A percentile compares a stretch with the other conserved stretches of the same genome.
Evolutionary conservation across 2,329 filamentous ascomycete genomes (phyloP).

Genomic region (Ophiostoma montium): DNA sequence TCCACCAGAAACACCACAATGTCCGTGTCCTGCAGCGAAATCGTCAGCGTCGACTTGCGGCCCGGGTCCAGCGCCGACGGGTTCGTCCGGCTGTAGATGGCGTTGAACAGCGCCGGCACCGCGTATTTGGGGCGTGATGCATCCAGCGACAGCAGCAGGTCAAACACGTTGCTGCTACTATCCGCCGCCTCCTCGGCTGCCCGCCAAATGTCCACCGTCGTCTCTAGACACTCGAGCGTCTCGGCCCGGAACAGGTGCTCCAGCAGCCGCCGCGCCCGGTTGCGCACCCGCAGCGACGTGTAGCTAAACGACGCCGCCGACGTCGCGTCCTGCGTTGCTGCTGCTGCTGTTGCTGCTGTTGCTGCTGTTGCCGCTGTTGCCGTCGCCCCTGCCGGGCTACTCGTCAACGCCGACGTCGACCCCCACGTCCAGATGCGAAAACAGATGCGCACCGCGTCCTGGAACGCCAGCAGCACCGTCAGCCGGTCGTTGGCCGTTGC

Average conservation of each 20-base stretch:
- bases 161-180: conserved; percentile 54
- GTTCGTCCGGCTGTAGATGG: conserved; percentile 89
- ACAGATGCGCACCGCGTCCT: conserved; percentile 85
- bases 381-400: background rate
- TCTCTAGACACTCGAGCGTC: conserved; percentile 85
- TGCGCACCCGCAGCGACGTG: conserved; percentile 81
- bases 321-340: conserved; percentile 32
- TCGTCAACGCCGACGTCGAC: background rate
- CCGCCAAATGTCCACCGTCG: conserved; percentile 74
- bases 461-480: conserved; percentile 89
- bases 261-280: conserved; percentile 71
- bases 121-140: conserved; percentile 83
- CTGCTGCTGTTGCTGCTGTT: too few relatives aligned
- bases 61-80: conserved; percentile 62
- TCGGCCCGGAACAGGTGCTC: conserved; percentile 91
- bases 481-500: conserved; percentile 85
- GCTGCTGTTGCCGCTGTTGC: too few relatives aligned
- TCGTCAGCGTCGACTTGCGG: conserved; percentile 77
- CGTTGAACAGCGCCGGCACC: conserved; percentile 88
- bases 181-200: too few relatives aligned
- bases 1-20: conserved; percentile 80
- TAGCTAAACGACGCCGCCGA: conserved; percentile 77
- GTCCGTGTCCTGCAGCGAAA: conserved; percentile 69
- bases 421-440: conserved; percentile 84
- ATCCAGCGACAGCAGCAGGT: conserved; percentile 78